These are phyloP conservation scores for Umbelopsis sp. DNA, from an alignment of 192 early-diverging fungal genomes.

Conservation along the genomic window DNA sequence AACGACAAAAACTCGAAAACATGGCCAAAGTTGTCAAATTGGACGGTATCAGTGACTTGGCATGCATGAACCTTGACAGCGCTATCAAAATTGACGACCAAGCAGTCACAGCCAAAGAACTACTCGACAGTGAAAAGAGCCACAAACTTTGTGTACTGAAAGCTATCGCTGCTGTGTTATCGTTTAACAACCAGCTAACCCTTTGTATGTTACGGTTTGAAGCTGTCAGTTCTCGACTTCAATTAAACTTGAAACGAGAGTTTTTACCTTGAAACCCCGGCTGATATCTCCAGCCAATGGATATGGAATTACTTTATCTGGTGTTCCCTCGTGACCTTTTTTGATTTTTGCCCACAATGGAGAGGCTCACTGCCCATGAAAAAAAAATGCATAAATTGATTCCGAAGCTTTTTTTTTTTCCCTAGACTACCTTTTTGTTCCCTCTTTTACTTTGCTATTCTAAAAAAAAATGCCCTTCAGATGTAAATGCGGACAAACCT, in stretches of 20 bases:
- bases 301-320: background rate
- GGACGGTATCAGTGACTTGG: background rate
- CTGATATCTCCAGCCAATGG: conserved; percentile 10
- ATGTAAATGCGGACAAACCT: conserved; percentile 47
- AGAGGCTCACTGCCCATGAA: background rate
- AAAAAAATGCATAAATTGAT: background rate
- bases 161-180: conserved; percentile 23
- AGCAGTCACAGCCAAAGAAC: background rate
- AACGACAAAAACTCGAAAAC: conserved; percentile 25
- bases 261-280: conserved; percentile 35
- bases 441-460: conserved; percentile 10
- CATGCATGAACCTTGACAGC: conserved; percentile 26
- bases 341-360: too few relatives aligned
- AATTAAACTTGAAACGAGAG: conserved; percentile 35
- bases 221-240: conserved; percentile 32
- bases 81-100: conserved; percentile 36
- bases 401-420: conserved; percentile 6
- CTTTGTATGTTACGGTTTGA: conserved; percentile 35
- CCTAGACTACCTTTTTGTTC: background rate
- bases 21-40: conserved; percentile 30
- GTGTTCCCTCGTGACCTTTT: too few relatives aligned
- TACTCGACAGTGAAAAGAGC: background rate
- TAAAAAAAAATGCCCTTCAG: conserved; percentile 41
- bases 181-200: conserved; percentile 20
- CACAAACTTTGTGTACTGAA: conserved; percentile 18